These are phyloP conservation scores for Onygenales sp. DNA, from an alignment of 2,329 filamentous ascomycete species.

Conservation along the genomic window DNA sequence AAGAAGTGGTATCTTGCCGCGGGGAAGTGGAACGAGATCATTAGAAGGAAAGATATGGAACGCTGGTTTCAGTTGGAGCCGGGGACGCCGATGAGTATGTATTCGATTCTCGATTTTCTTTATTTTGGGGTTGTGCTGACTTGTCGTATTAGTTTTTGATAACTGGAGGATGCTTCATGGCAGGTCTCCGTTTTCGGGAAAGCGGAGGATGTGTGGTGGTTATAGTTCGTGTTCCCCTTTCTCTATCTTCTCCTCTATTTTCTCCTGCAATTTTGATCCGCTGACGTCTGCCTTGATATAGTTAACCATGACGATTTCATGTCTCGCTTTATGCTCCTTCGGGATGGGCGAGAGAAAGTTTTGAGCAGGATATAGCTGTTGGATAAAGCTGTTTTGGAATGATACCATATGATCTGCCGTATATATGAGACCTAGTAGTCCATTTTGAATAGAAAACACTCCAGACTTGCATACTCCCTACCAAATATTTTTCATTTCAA, in stretches of 20 bases:
- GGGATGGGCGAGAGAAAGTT: constrained; percentile 39
- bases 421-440: background rate
- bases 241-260: background rate
- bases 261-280: background rate
- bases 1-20: constrained; percentile 72
- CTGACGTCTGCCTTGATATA: constrained; percentile 7
- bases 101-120: background rate
- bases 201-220: constrained; percentile 78
- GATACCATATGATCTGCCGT: background rate
- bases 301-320: constrained; percentile 67
- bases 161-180: constrained; percentile 95
- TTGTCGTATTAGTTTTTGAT: constrained; percentile 63
- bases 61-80: constrained; percentile 76
- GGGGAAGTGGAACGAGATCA: constrained; percentile 59
- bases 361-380: constrained; percentile 21
- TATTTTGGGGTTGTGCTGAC: background rate
- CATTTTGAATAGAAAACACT: no score
- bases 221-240: constrained; percentile 57
- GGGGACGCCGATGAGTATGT: constrained; percentile 65
- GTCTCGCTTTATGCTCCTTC: constrained; percentile 65
- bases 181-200: constrained; percentile 69
- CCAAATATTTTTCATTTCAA: no score
- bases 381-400: background rate
- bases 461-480: no score
- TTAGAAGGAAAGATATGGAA: constrained; percentile 56